Percentiles rank a stretch among this genome's conserved stretches.
These are phyloP conservation scores for Leptosphaerulina australis DNA, from an alignment of 2,329 filamentous ascomycete species.

Conservation along the genomic window DNA sequence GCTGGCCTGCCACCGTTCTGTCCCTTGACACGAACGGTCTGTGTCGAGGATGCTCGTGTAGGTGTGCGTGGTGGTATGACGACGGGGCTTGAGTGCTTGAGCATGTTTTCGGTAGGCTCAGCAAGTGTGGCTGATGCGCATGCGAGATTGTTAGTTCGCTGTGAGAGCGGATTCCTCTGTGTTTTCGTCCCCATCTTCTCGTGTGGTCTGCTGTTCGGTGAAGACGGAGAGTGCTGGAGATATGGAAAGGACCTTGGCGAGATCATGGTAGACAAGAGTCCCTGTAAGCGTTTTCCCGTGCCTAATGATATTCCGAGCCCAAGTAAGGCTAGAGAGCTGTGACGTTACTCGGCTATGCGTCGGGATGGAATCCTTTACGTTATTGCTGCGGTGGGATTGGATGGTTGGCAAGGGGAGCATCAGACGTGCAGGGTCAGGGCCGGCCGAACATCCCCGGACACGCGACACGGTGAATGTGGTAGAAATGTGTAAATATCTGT, in stretches of 20 bases:
- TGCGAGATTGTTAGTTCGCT: conserved; percentile 22
- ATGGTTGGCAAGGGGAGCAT: conserved; percentile 34
- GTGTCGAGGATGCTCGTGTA: conserved; percentile 36
- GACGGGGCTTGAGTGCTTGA: conserved; percentile 50
- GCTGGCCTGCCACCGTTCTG: conserved; percentile 38
- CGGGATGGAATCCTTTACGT: conserved; percentile 42
- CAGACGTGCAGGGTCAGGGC: conserved; percentile 34
- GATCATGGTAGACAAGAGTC: conserved; percentile 47
- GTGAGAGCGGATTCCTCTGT: conserved; percentile 25
- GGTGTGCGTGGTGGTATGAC: conserved; percentile 50
- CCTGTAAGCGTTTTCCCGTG: conserved; percentile 35
- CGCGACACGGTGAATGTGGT: conserved; percentile 16
- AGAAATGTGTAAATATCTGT: neutral
- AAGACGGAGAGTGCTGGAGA: conserved; percentile 43
- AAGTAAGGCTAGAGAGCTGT: conserved; percentile 27
- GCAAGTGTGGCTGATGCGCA: conserved; percentile 10
- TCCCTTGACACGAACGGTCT: conserved; percentile 40
- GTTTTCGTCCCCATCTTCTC: conserved; percentile 44
- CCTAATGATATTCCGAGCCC: conserved; percentile 31
- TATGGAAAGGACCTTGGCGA: conserved; percentile 55
- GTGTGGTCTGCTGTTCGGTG: conserved; percentile 31
- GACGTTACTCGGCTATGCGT: conserved; percentile 36
- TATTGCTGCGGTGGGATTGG: conserved; percentile 47
- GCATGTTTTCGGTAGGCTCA: conserved; percentile 30
- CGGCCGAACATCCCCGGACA: conserved; percentile 31